Conservation (phyloP, 805 yeast genomes). For the Wickerhamiella musiphila region DNA sequence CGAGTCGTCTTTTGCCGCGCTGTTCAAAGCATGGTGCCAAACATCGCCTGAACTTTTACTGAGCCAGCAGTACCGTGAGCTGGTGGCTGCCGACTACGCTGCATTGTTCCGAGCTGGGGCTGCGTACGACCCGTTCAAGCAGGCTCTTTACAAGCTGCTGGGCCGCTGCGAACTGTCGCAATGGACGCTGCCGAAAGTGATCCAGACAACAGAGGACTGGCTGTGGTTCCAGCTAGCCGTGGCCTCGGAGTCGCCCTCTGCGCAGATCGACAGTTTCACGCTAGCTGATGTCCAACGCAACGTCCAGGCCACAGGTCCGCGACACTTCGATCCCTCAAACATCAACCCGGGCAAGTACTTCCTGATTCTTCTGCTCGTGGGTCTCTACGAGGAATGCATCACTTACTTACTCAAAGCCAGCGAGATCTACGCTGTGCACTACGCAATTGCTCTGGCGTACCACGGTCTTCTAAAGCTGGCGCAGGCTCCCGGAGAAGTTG, state of each 20-base stretch:
- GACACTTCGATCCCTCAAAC: slow-evolving; percentile 33
- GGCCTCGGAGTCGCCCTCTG: slow-evolving; percentile 37
- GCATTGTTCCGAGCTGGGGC: slow-evolving; percentile 54
- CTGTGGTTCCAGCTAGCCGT: slow-evolving; percentile 80
- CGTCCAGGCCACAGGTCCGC: slow-evolving; percentile 54
- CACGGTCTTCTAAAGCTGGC: slow-evolving; percentile 44
- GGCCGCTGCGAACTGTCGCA: slow-evolving; percentile 68
- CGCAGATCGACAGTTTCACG: slow-evolving; percentile 43
- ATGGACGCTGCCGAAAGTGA: slow-evolving; percentile 49
- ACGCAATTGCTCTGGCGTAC: slow-evolving; percentile 65
- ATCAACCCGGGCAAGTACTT: slow-evolving; percentile 57
- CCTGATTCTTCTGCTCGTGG: slow-evolving; percentile 55
- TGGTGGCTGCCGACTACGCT: slow-evolving; percentile 64
- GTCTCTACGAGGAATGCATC: slow-evolving; percentile 68
- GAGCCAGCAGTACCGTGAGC: slow-evolving; percentile 48
- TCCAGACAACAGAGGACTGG: slow-evolving; percentile 86
- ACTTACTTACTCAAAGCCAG: slow-evolving; percentile 41
- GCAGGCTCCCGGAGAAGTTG: slow-evolving; percentile 17
- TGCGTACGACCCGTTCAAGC: slow-evolving; percentile 75
- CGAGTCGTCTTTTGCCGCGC: slow-evolving; percentile 69
- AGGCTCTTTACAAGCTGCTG: slow-evolving; percentile 74
- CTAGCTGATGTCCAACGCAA: slow-evolving; percentile 57
- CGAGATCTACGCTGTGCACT: slow-evolving; percentile 78
- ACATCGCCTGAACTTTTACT: slow-evolving; percentile 36
- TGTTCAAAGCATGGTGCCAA: slow-evolving; percentile 51